A percentile compares a stretch with the other conserved stretches of the same genome.
Evolutionary conservation across 768 basidiomycete genomes (phyloP).

Genomic region (Megacollybia marginata): DNA sequence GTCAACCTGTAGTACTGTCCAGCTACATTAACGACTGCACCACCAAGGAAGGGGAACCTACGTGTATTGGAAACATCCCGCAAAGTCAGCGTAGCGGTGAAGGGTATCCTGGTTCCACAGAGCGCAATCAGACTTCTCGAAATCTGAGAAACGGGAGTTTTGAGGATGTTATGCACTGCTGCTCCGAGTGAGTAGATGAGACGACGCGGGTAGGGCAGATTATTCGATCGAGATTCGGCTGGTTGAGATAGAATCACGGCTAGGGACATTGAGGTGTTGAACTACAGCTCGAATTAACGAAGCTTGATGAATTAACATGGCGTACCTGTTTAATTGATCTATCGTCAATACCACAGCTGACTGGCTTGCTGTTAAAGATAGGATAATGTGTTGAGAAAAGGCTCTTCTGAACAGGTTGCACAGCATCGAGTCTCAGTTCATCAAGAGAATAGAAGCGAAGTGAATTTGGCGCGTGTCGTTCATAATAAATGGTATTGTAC

Average conservation of each 20-base stretch:
- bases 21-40: not conserved
- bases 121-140: too few species aligned
- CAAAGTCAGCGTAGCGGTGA: constrained; percentile 7
- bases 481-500: constrained; percentile 38
- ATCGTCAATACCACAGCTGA: constrained; percentile 23
- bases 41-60: constrained; percentile 10
- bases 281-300: constrained; percentile 18
- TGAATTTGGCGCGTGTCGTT: constrained; percentile 42
- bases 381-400: constrained; percentile 21
- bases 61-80: constrained; percentile 39
- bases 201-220: not conserved
- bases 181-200: constrained; percentile 3
- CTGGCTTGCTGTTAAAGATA: constrained; percentile 27
- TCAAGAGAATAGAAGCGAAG: constrained; percentile 61
- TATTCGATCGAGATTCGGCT: not conserved
- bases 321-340: constrained; percentile 35
- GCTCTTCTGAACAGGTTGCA: constrained; percentile 7
- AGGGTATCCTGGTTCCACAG: too few species aligned
- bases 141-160: constrained; percentile 11
- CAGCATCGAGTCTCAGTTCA: constrained; percentile 20
- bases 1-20: constrained; percentile 53
- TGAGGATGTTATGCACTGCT: constrained; percentile 8
- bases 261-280: constrained; percentile 34
- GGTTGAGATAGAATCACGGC: constrained; percentile 13
- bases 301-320: not conserved